Percentiles rank a stretch among this genome's conserved stretches.
Conservation (phyloP, 2,329 filamentous ascomycete species). For the Aspergillus proliferans region DNA sequence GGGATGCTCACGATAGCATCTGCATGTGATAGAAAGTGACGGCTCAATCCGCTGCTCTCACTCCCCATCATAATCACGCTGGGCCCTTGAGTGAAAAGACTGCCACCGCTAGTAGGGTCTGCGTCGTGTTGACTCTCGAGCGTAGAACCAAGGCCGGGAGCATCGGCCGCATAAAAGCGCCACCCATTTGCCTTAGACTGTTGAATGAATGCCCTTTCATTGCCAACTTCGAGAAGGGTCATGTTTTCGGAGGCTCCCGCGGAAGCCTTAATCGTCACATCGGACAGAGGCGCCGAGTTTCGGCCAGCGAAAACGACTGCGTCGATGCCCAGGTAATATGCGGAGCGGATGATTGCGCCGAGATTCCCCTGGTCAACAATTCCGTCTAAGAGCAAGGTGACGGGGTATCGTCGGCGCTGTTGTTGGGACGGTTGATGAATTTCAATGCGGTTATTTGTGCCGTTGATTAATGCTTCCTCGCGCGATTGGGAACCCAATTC, state of each 20-base stretch:
- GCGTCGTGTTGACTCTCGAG: constrained; percentile 13
- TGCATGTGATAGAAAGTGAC: constrained; percentile 57
- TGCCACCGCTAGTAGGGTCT: constrained; percentile 36
- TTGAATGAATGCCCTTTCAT: constrained; percentile 63
- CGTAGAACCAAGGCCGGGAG: constrained; percentile 27
- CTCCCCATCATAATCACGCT: constrained; percentile 77
- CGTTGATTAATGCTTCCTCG: constrained; percentile 71
- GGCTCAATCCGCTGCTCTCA: constrained; percentile 69
- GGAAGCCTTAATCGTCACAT: constrained; percentile 78
- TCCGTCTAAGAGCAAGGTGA: constrained; percentile 40
- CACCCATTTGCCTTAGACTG: constrained; percentile 66
- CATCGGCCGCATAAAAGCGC: constrained; percentile 72
- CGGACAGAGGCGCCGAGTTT: constrained; percentile 66
- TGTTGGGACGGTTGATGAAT: constrained; percentile 17
- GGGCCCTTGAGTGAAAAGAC: constrained; percentile 50
- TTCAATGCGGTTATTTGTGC: constrained; percentile 49
- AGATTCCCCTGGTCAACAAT: constrained; percentile 79
- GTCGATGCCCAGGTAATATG: constrained; percentile 83
- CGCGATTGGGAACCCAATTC: constrained; percentile 60
- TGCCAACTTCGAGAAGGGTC: constrained; percentile 62
- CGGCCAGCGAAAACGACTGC: constrained; percentile 71
- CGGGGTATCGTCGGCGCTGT: constrained; percentile 27
- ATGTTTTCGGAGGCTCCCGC: constrained; percentile 80
- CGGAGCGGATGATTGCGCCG: constrained; percentile 80
- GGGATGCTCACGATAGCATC: constrained; percentile 61